These are phyloP conservation scores for Eucalyptus virginea DNA, from an alignment of 345 rosid species.

Conservation along the genomic window DNA sequence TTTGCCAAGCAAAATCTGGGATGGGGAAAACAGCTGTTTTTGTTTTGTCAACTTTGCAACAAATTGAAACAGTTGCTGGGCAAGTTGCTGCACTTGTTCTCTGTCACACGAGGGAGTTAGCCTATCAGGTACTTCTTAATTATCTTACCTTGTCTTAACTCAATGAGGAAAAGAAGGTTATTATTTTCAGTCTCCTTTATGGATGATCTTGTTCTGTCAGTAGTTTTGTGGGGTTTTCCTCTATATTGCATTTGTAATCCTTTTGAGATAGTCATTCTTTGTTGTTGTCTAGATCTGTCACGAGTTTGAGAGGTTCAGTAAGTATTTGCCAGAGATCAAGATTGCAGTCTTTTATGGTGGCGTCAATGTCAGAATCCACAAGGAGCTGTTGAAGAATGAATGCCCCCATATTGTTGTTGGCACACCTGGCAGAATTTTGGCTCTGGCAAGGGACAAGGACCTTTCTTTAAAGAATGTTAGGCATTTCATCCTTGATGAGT, in stretches of 20 bases:
- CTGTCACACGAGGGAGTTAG: conserved; percentile 94
- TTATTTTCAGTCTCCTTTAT: neutral
- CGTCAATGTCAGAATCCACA: conserved; percentile 83
- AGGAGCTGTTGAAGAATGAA: conserved; percentile 88
- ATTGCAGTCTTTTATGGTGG: conserved; percentile 97
- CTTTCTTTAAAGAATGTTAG: conserved; percentile 97
- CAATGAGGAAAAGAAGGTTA: neutral
- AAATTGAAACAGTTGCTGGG: conserved; percentile 82
- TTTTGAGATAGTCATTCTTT: neutral
- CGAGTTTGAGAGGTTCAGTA: conserved; percentile 95
- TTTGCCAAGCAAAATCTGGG: conserved; percentile 99
- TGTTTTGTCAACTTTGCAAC: conserved; percentile 83
- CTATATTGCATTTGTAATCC: neutral
- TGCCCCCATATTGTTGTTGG: conserved; percentile 99
- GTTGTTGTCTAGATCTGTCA: conserved; percentile 61
- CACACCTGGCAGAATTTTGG: conserved; percentile 92
- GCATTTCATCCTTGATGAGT: conserved; percentile 98
- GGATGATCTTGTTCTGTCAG: neutral
- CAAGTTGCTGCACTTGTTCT: conserved; percentile 91
- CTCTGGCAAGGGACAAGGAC: conserved; percentile 82
- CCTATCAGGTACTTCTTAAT: conserved; percentile 65
- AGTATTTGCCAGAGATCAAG: conserved; percentile 81
- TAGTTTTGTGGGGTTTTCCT: neutral
- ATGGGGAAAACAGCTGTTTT: conserved; percentile 99
- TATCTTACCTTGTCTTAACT: neutral